Conservation (phyloP, 331 rosid species). For the Prunus yedoensis region DNA sequence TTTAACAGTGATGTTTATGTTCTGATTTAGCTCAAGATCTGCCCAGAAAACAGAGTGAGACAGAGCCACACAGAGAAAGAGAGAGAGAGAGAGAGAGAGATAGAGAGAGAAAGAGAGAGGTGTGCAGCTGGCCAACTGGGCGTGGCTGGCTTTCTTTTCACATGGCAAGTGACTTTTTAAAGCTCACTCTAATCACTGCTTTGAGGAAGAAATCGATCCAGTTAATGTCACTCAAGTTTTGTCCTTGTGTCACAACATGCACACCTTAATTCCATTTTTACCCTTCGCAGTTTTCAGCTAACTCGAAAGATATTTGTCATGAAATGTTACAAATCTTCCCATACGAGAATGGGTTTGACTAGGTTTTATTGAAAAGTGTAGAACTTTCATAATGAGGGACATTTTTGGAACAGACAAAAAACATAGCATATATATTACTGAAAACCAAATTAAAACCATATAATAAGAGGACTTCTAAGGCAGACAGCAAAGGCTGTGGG, state of each 20-base stretch:
- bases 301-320: neutral
- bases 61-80: neutral
- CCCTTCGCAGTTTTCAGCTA: slow-evolving; percentile 4
- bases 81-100: slow-evolving; percentile 3
- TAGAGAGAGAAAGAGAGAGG: slow-evolving; percentile 7
- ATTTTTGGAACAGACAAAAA: neutral
- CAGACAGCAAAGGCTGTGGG: slow-evolving; percentile 12
- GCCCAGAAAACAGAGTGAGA: slow-evolving; percentile 7
- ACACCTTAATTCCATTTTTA: slow-evolving; percentile 8
- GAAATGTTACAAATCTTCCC: too few relatives aligned
- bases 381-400: neutral
- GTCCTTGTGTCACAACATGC: neutral
- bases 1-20: slow-evolving; percentile 6
- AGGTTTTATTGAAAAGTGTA: neutral
- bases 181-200: slow-evolving; percentile 13
- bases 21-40: slow-evolving; percentile 39
- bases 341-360: neutral
- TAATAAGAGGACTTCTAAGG: neutral
- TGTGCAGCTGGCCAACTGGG: slow-evolving; percentile 7
- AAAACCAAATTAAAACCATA: neutral
- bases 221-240: neutral
- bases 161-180: slow-evolving; percentile 7
- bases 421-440: neutral
- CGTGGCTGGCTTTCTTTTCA: slow-evolving; percentile 13
- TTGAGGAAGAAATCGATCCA: neutral